Evolutionary conservation across 2,329 filamentous ascomycete genomes (phyloP), one percentile per base, ranked within the genome.

Genomic region (Phyllosticta capitalensis): DNA sequence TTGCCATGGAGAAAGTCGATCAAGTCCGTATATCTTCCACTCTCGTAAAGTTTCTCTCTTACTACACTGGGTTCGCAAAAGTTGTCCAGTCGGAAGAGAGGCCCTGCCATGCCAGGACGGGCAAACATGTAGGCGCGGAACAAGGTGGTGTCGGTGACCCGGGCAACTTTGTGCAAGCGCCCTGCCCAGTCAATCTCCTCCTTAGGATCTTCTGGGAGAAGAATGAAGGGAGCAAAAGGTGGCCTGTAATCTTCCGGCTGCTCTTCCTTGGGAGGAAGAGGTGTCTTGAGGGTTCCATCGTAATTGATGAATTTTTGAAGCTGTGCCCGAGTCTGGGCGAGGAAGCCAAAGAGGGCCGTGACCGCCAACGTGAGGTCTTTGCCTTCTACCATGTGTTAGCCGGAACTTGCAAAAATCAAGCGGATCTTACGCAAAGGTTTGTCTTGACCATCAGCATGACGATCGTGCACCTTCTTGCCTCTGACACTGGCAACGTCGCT

Each of bases 1-100:
- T 99, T 99, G 63, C 94, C 94, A 67, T 95, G 90, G 65, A 97
- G 86, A 70, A 99, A 99, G 71, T 97, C 92, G n/a, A 99, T 91
- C 1, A 99, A 78, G 74, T 97, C 92, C 56, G 87, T 92, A 73
- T 95, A 96, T 30, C 92, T 85, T 61, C 89, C 89, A 49, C 87
- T 90, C 70, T 96, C 90, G 61, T 96, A 85, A 4, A 99, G 78
- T 67, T 91, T 91, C 72, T 96, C 89, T 69, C 96, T 94, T 21
- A 99, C 92, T 2, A 97, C 94, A 28, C 90, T 87, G 0, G 94
- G 92, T 67, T 99, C 92, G 72, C 94, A 97, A 70, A 96, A 97
- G 71, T 99, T 99, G 69, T 92, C 87, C 56, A 97, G 90, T 22
- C 94, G 90, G 76, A 99, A 97, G 0, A 99, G 81, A 0, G 92